phyloP scores from a whole-genome alignment of 2,329 filamentous ascomycete genomes.

The Talaromyces sp. region DNA sequence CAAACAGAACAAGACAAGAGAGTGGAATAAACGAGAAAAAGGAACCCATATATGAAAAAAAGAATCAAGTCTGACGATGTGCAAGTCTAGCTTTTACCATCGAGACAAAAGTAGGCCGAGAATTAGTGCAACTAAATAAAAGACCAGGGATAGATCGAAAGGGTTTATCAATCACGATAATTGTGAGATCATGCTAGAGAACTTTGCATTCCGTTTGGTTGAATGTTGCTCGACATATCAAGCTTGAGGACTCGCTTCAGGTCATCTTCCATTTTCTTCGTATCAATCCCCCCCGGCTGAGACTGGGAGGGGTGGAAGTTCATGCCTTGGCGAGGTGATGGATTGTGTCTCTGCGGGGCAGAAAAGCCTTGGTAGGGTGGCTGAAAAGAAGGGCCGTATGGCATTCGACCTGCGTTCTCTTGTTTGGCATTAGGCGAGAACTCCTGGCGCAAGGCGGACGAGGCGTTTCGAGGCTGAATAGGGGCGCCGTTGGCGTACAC shows the following conservation, averaged over 20 bases:
- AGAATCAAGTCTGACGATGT: background rate
- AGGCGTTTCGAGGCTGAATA: conserved; percentile 20
- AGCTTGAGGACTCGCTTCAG: conserved; percentile 44
- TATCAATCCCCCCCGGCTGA: conserved; percentile 26
- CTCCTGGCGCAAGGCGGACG: conserved; percentile 29
- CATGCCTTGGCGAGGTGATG: conserved; percentile 19
- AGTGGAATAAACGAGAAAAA: conserved; percentile 6
- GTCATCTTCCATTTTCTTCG: conserved; percentile 45
- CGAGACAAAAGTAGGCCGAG: background rate
- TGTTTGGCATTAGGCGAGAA: conserved; percentile 16
- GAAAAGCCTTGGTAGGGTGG: conserved; percentile 14
- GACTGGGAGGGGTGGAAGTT: conserved; percentile 20
- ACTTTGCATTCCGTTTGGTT: conserved; percentile 28
- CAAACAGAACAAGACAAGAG: conserved; percentile 1
- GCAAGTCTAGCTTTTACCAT: background rate
- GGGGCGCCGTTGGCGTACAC: conserved; percentile 18
- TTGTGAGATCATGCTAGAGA: conserved; percentile 22
- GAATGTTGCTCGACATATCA: conserved; percentile 26
- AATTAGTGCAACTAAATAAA: background rate
- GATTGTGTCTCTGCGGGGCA: conserved; percentile 16
- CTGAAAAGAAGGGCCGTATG: conserved; percentile 15
- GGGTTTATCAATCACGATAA: background rate
- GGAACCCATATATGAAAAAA: conserved; percentile 2
- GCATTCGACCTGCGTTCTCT: background rate
- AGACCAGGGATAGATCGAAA: background rate